Percentiles rank a stretch among this genome's conserved stretches.
Evolutionary conservation across 75 land plant genomes (phyloP).

Genomic region (Cupressus sempervirens): DNA sequence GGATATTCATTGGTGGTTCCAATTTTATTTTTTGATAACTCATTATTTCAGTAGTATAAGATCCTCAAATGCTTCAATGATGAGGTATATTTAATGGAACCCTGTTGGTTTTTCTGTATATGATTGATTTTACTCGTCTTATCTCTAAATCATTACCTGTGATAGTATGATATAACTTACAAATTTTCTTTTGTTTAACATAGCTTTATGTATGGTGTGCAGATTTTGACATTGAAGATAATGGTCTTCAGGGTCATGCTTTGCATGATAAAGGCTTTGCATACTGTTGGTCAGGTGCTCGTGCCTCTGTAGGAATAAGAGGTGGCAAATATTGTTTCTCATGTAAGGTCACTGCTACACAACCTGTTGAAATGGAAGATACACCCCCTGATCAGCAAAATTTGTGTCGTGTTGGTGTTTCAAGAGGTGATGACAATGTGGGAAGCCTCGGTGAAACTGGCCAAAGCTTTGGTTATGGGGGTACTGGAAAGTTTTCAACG

Average conservation of each 20-base stretch:
- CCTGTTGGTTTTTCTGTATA: not conserved
- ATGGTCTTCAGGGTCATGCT: slow-evolving; percentile 42
- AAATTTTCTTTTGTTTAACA: not conserved
- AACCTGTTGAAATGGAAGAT: slow-evolving; percentile 44
- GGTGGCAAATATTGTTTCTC: slow-evolving; percentile 54
- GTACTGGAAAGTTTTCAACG: slow-evolving; percentile 52
- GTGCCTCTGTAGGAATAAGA: slow-evolving; percentile 42
- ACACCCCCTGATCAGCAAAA: slow-evolving; percentile 39
- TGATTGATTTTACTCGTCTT: not conserved
- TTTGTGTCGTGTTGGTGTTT: slow-evolving; percentile 49
- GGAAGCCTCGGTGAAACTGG: slow-evolving; percentile 45
- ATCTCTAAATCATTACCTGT: not conserved
- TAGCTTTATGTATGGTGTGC: not conserved
- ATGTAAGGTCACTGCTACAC: slow-evolving; percentile 35
- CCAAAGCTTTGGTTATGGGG: slow-evolving; percentile 55
- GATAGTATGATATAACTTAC: not conserved
- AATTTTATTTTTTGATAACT: not conserved
- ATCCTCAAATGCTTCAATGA: not conserved
- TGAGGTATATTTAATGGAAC: not conserved
- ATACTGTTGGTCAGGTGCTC: slow-evolving; percentile 65
- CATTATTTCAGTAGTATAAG: not conserved
- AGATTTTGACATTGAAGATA: slow-evolving; percentile 39
- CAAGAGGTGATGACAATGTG: slow-evolving; percentile 48
- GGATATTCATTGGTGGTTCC: not conserved
- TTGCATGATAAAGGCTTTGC: slow-evolving; percentile 47